Evolutionary conservation across 2,329 filamentous ascomycete species (phyloP).

Genomic region (Tolypocladium capitatum): DNA sequence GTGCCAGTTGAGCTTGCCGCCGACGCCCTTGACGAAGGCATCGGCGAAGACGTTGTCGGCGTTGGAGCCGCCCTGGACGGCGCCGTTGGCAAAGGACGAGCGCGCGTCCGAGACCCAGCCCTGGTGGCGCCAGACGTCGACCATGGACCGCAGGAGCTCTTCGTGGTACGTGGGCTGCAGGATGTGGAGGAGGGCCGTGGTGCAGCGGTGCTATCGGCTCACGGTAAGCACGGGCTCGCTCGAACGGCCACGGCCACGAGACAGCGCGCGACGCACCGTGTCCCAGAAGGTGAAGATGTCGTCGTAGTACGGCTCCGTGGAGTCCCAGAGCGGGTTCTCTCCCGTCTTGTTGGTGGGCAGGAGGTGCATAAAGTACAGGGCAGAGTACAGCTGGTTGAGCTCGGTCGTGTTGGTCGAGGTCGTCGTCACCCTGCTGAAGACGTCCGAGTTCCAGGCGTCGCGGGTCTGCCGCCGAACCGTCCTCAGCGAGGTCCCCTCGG

Average conservation of each 20-base stretch:
- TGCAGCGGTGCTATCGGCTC: slow-evolving; percentile 41
- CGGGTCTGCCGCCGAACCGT: slow-evolving; percentile 33
- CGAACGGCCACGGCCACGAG: background rate
- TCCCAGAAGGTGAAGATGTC: slow-evolving; percentile 62
- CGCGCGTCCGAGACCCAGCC: slow-evolving; percentile 53
- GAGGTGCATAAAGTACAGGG: slow-evolving; percentile 56
- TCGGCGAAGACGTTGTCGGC: slow-evolving; percentile 61
- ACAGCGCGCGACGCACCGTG: slow-evolving; percentile 7
- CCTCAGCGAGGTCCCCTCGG: slow-evolving; percentile 25
- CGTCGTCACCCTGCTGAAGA: slow-evolving; percentile 51
- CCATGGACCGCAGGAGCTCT: slow-evolving; percentile 51
- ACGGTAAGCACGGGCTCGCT: slow-evolving; percentile 2
- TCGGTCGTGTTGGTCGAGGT: slow-evolving; percentile 40
- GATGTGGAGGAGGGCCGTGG: slow-evolving; percentile 51
- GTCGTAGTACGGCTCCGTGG: slow-evolving; percentile 55
- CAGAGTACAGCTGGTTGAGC: slow-evolving; percentile 50
- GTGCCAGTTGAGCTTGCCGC: slow-evolving; percentile 49
- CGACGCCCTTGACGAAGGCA: slow-evolving; percentile 55
- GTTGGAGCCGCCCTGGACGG: slow-evolving; percentile 56
- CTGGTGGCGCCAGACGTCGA: slow-evolving; percentile 54
- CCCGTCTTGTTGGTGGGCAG: slow-evolving; percentile 58
- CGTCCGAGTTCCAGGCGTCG: slow-evolving; percentile 44
- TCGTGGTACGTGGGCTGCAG: slow-evolving; percentile 49
- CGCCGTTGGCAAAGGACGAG: slow-evolving; percentile 56
- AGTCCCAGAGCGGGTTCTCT: slow-evolving; percentile 55